Conservation (phyloP, 2,329 filamentous ascomycete genomes). For the Colletotrichum orbiculare region DNA sequence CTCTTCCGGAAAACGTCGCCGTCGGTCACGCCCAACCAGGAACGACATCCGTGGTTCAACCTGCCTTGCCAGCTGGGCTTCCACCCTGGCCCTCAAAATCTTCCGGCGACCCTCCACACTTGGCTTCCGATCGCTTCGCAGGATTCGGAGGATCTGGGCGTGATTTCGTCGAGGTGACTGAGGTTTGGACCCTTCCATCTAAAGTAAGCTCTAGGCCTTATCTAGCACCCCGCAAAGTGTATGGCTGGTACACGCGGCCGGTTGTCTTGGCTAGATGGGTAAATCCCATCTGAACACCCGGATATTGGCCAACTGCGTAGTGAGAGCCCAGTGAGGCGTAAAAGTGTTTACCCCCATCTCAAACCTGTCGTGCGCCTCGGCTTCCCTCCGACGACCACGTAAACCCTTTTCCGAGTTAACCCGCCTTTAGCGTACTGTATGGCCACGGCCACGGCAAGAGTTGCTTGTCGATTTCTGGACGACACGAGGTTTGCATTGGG, state of each 20-base stretch:
- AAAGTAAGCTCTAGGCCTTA: too few species aligned
- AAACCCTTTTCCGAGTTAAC: not conserved
- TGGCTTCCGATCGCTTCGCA: not conserved
- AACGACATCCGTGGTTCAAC: slow-evolving; percentile 23
- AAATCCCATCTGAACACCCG: too few species aligned
- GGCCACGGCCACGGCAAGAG: slow-evolving; percentile 1
- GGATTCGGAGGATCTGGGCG: not conserved
- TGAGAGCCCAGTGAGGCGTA: not conserved
- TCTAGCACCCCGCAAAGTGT: too few species aligned
- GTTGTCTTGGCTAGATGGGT: too few species aligned
- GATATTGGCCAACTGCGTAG: too few species aligned
- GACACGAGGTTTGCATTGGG: not conserved
- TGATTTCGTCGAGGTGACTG: too few species aligned
- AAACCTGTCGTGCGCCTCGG: slow-evolving; percentile 18
- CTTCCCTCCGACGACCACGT: slow-evolving; percentile 9
- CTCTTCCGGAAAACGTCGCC: not conserved
- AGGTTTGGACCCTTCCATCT: too few species aligned
- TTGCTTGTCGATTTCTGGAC: slow-evolving; percentile 4
- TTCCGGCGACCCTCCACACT: not conserved
- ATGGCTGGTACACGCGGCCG: too few species aligned
- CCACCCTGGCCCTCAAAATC: not conserved
- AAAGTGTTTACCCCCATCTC: not conserved
- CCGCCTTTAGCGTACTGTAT: not conserved
- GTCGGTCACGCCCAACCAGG: slow-evolving; percentile 12
- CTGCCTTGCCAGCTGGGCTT: not conserved